Conservation (phyloP, 257 asterid genomes). For the Solanum sejunctum region DNA sequence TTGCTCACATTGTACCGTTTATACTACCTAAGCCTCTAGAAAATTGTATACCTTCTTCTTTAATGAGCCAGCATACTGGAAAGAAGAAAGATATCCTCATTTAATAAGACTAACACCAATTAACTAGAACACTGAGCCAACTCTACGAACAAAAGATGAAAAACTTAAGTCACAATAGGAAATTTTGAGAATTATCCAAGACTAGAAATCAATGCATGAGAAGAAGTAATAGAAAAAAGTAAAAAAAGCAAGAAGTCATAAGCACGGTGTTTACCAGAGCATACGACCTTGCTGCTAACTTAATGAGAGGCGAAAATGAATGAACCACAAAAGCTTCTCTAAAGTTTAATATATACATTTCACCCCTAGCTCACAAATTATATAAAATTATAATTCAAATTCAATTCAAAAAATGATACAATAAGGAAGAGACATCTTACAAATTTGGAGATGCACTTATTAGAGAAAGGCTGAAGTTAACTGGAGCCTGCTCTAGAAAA, state of each 20-base stretch:
- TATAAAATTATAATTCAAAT: background rate
- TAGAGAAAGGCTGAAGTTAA: constrained; percentile 15
- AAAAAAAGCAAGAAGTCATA: background rate
- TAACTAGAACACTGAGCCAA: background rate
- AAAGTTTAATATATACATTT: background rate
- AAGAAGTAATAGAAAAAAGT: background rate
- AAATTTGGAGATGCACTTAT: constrained; percentile 12
- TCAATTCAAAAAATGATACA: background rate
- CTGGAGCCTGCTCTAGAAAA: constrained; percentile 49
- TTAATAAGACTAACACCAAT: background rate
- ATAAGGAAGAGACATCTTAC: constrained; percentile 34
- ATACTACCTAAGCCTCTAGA: background rate
- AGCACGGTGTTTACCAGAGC: background rate
- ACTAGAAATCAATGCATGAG: background rate
- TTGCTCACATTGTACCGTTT: background rate
- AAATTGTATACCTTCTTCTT: too few relatives aligned
- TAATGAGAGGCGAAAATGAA: background rate
- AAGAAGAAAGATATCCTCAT: too few relatives aligned
- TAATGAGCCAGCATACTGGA: too few relatives aligned
- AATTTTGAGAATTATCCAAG: background rate
- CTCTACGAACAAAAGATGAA: background rate
- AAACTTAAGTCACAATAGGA: background rate
- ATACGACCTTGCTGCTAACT: background rate
- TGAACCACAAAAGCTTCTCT: background rate
- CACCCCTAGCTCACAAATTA: background rate